Base-by-base conservation (phyloP, 306 rosid species). In the Astragalus glycyphyllos region DNA sequence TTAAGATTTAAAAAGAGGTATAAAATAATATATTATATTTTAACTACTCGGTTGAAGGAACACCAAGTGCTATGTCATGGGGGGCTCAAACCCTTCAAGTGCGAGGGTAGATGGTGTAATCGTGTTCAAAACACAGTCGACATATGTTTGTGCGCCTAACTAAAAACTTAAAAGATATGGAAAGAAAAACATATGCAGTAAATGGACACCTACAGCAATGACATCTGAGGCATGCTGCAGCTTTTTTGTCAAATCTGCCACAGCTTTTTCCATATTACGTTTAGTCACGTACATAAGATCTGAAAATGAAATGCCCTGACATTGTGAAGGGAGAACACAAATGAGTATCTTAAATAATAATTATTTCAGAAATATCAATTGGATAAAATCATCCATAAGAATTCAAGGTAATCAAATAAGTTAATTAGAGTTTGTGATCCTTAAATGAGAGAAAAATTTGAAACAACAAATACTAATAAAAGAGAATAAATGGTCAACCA, bases 231-330 rank as follows among this genome's bases (percentile, higher is more conserved):
- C 96, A 67, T 79, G 86, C 78, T 91, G 96, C 83, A 95, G 81
- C 83, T 88, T 88, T 59, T 89, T 91, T 15, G 90, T 85, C 84
- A 95, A 83, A 78, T 88, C 92, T 57, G 86, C 64, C 68, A 95
- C 97, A 81, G 97, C 99, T 69, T 34, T 84, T 41, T 90, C 89
- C 99, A 95, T 91, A 65, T 70, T 86, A 37, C 82, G 90, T 79
- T 89, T 95, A 56, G 99, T 91, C 65, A 95, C 99, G 35, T 91
- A 95, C 99, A 95, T 91, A 61, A 95, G 86, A 84, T 89, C 96
- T 1, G 97, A 87, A 80, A 95, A 88, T 53, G 90, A 83, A 79
- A 91, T 38, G 23, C 99, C 99, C 99, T 95, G 72, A 50, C 29
- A 70, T 80, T 73, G 69, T 32, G 59, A 59, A 37, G 72, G 72